Evolutionary conservation across 306 rosid species (phyloP), one percentile per base, ranked within the genome.

Genomic region (Echinosophora koreensis): DNA sequence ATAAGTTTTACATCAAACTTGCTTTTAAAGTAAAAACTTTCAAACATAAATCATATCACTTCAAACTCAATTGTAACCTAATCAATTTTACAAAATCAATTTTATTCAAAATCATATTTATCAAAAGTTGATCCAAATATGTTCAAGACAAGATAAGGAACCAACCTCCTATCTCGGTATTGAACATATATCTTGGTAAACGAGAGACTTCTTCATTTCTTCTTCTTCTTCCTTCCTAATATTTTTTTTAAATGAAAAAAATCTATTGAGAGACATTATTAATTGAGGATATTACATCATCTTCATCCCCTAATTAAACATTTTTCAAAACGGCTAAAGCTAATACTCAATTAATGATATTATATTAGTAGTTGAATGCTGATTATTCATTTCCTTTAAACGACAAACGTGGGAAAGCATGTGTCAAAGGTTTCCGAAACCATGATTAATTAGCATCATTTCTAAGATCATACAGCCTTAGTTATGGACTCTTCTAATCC

Each of bases 401-500:
- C 76, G 81, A 74, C 83, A 73, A 67, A 51, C 74, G 42, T 74
- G 80, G 49, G 44, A 64, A 82, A 75, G 80, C 57, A 82, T 44
- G 73, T 3, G 73, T 69, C 80, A 49, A 69, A 38, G 80, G 79
- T 61, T 85, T 50, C 5, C 13, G 5, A 63, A 28, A 12, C 44
- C 75, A 77, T 85, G 44, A 81, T 74, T 81, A 41, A 81, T 74
- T 81, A 41, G 66, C 61, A 37, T 50, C 27, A 39, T 39, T 41
- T 72, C 18, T 41, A 39, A 72, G 27, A 61, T n/a, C n/a, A n/a
- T 6, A 12, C 1, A 14, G 22, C n/a, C 15, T 6, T 16, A 37
- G 6, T 7, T 35, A 7, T 37, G 30, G 14, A 35, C 7, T 34
- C 47, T n/a, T 49, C 62, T 32, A 51, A 69, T 51, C 46, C 47